These are phyloP conservation scores for Cokeromyces recurvatus DNA, from an alignment of 371 early-diverging fungal genomes.

Conservation along the genomic window DNA sequence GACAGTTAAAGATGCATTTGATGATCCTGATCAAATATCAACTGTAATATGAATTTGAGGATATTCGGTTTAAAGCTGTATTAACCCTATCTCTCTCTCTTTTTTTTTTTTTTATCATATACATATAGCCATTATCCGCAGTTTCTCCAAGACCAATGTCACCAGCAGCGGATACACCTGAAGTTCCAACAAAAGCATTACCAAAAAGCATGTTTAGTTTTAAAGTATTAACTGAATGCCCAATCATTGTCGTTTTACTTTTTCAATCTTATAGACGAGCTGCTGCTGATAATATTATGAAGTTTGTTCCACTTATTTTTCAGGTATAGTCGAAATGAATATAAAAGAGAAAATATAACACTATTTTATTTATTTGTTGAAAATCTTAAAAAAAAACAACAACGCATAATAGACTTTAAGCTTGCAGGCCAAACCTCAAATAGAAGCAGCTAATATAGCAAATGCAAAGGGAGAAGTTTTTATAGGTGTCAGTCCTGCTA, in stretches of 20 bases:
- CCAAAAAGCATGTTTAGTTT: slow-evolving; percentile 81
- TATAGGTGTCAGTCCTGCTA: slow-evolving; percentile 78
- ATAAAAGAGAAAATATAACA: too few species aligned
- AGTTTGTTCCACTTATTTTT: slow-evolving; percentile 87
- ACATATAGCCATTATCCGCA: slow-evolving; percentile 47
- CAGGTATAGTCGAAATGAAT: slow-evolving; percentile 64
- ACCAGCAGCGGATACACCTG: slow-evolving; percentile 61
- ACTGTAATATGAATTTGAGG: slow-evolving; percentile 57
- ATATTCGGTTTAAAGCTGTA: neutral
- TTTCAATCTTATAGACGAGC: slow-evolving; percentile 85
- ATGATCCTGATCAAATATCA: slow-evolving; percentile 41
- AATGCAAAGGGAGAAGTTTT: slow-evolving; percentile 63
- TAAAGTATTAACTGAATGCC: slow-evolving; percentile 96
- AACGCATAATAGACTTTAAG: slow-evolving; percentile 51
- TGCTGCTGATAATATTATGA: slow-evolving; percentile 73
- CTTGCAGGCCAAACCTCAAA: slow-evolving; percentile 77
- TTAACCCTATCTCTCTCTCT: too few species aligned
- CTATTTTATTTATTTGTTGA: neutral
- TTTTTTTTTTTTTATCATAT: neutral
- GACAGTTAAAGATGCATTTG: slow-evolving; percentile 79
- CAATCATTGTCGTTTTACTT: slow-evolving; percentile 94
- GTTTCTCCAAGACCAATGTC: slow-evolving; percentile 78
- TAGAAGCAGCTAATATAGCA: slow-evolving; percentile 68
- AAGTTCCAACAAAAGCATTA: slow-evolving; percentile 62
- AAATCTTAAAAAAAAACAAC: too few species aligned